Evolutionary conservation across 2,329 filamentous ascomycete species (phyloP).

Genomic region (Lasiodiplodia citricola): DNA sequence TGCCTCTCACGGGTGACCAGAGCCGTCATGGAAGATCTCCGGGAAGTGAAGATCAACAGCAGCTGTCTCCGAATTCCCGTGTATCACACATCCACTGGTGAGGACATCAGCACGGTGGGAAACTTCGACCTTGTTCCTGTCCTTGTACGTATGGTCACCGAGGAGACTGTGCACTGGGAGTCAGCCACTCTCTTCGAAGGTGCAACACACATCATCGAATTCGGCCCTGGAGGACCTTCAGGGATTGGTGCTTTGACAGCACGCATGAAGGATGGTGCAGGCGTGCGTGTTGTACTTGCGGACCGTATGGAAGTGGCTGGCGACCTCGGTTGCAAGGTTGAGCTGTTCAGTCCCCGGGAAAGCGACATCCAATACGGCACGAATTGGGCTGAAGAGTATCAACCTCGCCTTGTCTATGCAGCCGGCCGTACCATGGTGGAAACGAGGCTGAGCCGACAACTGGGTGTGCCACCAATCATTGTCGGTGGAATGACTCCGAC

Average conservation of each 20-base stretch:
- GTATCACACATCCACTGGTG: constrained; percentile 31
- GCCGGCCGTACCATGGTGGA: constrained; percentile 29
- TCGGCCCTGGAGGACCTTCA: constrained; percentile 33
- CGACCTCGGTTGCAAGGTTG: constrained; percentile 31
- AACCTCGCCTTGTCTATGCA: constrained; percentile 1
- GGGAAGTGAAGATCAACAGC: constrained; percentile 28
- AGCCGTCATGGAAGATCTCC: constrained; percentile 21
- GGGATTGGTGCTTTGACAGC: constrained; percentile 32
- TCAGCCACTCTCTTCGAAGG: constrained; percentile 30
- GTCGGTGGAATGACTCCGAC: constrained; percentile 93
- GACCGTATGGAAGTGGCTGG: constrained; percentile 19
- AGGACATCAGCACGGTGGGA: constrained; percentile 29
- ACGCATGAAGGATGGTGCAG: constrained; percentile 31
- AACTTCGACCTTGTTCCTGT: constrained; percentile 31
- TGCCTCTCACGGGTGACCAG: constrained; percentile 35
- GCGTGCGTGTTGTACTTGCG: constrained; percentile 31
- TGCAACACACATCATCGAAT: constrained; percentile 33
- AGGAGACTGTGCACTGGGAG: constrained; percentile 33
- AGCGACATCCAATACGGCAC: constrained; percentile 1
- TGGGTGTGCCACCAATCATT: constrained; percentile 87
- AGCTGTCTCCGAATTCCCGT: constrained; percentile 31
- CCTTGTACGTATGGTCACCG: constrained; percentile 31
- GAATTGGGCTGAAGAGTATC: constrained; percentile 9
- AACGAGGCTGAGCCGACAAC: constrained; percentile 74
- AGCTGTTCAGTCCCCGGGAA: constrained; percentile 28